Conservation (phyloP, 2,329 filamentous ascomycete species). For the Colletotrichum australisinense region DNA sequence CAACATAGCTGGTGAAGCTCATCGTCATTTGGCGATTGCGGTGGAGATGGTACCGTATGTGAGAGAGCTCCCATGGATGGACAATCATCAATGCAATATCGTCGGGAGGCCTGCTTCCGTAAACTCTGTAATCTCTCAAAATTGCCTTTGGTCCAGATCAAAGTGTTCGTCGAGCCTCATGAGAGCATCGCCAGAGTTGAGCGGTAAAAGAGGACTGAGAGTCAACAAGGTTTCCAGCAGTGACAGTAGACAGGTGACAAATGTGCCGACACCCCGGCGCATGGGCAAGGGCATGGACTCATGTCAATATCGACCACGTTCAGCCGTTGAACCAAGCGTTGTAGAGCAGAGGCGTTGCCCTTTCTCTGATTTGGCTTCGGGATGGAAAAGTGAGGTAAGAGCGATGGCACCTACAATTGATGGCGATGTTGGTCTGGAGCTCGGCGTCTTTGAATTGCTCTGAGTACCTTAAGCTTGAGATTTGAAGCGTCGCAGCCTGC, state of each 20-base stretch:
- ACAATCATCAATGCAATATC: background rate
- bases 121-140: background rate
- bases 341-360: background rate
- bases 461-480: too few relatives aligned
- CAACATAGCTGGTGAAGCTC: background rate
- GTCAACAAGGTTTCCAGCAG: background rate
- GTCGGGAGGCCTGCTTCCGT: background rate
- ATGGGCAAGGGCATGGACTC: background rate
- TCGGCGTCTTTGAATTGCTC: too few relatives aligned
- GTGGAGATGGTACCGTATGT: background rate
- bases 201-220: background rate
- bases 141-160: background rate
- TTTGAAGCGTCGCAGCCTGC: too few relatives aligned
- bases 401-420: too few relatives aligned
- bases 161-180: background rate
- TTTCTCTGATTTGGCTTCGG: background rate
- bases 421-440: too few relatives aligned
- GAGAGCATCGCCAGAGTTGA: background rate
- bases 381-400: background rate
- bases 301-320: background rate
- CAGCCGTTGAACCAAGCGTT: conserved; percentile 6
- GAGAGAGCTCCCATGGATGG: background rate
- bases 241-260: background rate
- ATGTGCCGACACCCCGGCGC: background rate
- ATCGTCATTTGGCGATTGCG: too few relatives aligned